These are phyloP conservation scores for Heteromeles arbutifolia DNA, from an alignment of 306 rosid genomes.

Conservation along the genomic window DNA sequence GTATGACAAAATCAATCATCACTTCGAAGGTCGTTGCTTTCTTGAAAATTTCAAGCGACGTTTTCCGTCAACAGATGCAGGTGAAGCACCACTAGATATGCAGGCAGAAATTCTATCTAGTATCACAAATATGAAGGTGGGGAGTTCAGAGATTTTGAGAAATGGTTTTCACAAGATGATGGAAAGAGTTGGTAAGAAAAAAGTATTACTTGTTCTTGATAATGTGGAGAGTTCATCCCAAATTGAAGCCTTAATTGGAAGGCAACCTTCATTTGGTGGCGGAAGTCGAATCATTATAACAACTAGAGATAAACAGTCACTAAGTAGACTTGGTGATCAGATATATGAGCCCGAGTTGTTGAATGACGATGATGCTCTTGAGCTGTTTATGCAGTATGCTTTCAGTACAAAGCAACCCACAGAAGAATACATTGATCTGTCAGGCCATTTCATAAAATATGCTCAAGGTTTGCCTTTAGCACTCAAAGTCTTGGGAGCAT, in stretches of 20 bases:
- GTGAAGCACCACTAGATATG: not conserved
- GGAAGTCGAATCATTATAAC: slow-evolving; percentile 26
- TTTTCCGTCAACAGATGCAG: not conserved
- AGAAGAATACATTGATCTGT: too few relatives aligned
- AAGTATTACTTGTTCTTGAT: slow-evolving; percentile 15
- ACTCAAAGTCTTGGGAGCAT: not conserved
- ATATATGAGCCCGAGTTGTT: too few relatives aligned
- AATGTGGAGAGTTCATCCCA: slow-evolving; percentile 6
- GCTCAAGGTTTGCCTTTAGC: too few relatives aligned
- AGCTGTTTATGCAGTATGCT: too few relatives aligned
- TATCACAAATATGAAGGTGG: not conserved
- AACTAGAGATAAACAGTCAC: slow-evolving; percentile 9
- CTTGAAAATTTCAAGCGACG: slow-evolving; percentile 11
- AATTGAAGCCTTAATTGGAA: slow-evolving; percentile 9
- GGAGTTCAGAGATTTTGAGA: not conserved
- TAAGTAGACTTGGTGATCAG: not conserved
- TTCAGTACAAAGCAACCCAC: too few relatives aligned
- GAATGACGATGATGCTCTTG: too few relatives aligned
- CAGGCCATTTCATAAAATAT: too few relatives aligned
- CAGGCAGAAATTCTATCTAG: slow-evolving; percentile 14
- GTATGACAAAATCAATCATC: not conserved
- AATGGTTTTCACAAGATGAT: not conserved
- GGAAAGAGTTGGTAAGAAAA: slow-evolving; percentile 4
- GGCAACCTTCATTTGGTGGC: not conserved
- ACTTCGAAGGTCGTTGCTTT: slow-evolving; percentile 7